phyloP scores from a whole-genome alignment of 768 basidiomycete genomes.

The Boletus subcaerulescens region DNA sequence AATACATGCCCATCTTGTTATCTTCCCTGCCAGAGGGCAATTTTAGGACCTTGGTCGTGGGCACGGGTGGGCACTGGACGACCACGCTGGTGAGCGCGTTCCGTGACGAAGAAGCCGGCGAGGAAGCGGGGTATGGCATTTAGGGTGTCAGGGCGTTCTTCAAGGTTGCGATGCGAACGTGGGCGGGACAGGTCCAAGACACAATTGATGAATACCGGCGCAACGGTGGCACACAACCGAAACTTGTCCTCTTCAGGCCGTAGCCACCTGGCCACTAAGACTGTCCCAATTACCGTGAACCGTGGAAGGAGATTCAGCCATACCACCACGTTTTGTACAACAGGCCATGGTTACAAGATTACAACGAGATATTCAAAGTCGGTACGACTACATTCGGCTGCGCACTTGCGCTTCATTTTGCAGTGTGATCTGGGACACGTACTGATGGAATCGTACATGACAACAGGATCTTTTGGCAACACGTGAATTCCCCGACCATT shows the following conservation, averaged over 20 bases:
- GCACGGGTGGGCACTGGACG: conserved; percentile 71
- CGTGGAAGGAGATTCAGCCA: conserved; percentile 46
- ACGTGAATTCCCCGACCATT: conserved; percentile 48
- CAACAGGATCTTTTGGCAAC: conserved; percentile 40
- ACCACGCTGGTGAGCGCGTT: conserved; percentile 49
- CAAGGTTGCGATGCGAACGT: conserved; percentile 50
- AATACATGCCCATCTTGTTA: conserved; percentile 54
- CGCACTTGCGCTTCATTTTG: not conserved
- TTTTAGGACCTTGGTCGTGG: conserved; percentile 60
- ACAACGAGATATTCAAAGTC: conserved; percentile 59
- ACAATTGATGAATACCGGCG: conserved; percentile 37
- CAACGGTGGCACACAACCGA: conserved; percentile 25
- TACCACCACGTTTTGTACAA: conserved; percentile 52
- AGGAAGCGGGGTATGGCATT: conserved; percentile 45
- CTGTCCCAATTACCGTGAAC: conserved; percentile 46
- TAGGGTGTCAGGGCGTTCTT: conserved; percentile 56
- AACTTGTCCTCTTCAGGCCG: conserved; percentile 54
- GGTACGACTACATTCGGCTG: conserved; percentile 1
- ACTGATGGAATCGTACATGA: too few species aligned
- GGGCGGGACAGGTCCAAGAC: conserved; percentile 53
- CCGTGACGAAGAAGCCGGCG: conserved; percentile 29
- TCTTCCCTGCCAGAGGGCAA: conserved; percentile 43
- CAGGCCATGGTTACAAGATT: conserved; percentile 58
- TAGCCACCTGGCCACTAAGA: conserved; percentile 67
- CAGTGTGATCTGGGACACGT: not conserved